Base-by-base conservation (phyloP, 1,284 basidiomycete genomes). In the Melanopsichium pennsylvanicum region DNA sequence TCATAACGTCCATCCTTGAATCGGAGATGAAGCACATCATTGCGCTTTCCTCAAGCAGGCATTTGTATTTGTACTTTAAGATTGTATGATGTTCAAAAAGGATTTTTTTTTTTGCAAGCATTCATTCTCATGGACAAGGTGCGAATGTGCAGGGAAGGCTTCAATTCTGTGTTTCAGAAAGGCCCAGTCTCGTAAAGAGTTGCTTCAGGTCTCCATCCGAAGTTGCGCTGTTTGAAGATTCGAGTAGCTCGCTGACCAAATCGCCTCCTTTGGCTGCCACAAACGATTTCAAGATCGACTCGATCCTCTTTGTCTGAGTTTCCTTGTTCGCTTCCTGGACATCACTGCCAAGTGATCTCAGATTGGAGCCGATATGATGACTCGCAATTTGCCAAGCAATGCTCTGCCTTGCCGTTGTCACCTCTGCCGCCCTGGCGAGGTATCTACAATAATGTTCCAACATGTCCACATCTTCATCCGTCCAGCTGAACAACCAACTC, bases 311-410 rank as follows among this genome's bases (percentile, higher is more conserved):
- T 7, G 3, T 16, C 21, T 18, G 32, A 22, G 34, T 31, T 0
- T 27, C 19, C 23, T 15, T 23, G 31, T 8, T 18, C 31, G 27
- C 13, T 4, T 35, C 15, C 4, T 22, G 26, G 16, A 27, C 18
- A 10, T 32, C 29, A 2, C 4, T 12, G 12, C 16, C 19, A 11
- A 62, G 23, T 39, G n/a, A 18, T 5, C 25, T 11, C n/a, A 51
- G 13, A 15, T 46, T 51, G 1, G 45, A 37, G 3, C 43, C 31
- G 6, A 95, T 81, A 75, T 96, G 93, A 78, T 93, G 91, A 4
- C 90, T 72, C 0, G 91, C 92, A 4, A 95, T 81, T 40, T 87
- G 82, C 47, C 86, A 85, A 61, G 92, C 75, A 78, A 95, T 89
- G 0, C 40, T 82, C 46, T 40, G 13, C 5, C 40, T 81, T 78